Evolutionary conservation across 495 filamentous ascomycete species (phyloP).

Genomic region (Chaetomidium leptoderma): DNA sequence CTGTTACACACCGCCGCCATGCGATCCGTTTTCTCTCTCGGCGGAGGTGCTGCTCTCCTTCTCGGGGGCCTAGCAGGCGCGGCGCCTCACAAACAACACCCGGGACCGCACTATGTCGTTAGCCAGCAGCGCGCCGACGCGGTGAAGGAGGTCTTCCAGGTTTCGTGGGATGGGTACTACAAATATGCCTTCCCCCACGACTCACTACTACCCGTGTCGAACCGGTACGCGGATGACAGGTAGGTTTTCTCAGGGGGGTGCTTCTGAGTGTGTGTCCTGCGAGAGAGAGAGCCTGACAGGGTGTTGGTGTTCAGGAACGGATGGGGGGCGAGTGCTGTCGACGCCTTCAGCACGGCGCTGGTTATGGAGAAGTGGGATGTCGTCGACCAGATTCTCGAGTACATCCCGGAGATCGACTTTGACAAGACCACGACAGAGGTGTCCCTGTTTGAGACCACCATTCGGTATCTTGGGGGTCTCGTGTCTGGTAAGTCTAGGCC

Average conservation of each 20-base stretch:
- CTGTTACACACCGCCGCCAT: background rate
- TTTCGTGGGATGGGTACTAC: constrained; percentile 78
- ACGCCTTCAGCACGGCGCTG: constrained; percentile 76
- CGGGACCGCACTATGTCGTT: constrained; percentile 26
- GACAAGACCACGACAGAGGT: constrained; percentile 53
- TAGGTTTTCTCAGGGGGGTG: constrained; percentile 30
- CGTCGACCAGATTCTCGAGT: constrained; percentile 64
- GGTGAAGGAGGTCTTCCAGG: constrained; percentile 69
- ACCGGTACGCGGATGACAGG: constrained; percentile 64
- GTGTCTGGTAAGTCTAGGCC: constrained; percentile 52
- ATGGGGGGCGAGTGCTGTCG: constrained; percentile 82
- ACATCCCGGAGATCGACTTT: constrained; percentile 67
- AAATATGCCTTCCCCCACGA: constrained; percentile 77
- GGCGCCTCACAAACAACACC: background rate
- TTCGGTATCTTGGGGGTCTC: constrained; percentile 78
- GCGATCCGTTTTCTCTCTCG: background rate
- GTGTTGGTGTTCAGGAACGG: constrained; percentile 57
- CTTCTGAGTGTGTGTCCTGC: no score
- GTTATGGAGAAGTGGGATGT: constrained; percentile 68
- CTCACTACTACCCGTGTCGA: constrained; percentile 65
- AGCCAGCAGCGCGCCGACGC: constrained; percentile 51
- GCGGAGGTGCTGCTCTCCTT: constrained; percentile 1
- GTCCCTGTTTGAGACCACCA: constrained; percentile 86
- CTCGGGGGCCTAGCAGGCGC: background rate
- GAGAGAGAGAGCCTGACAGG: background rate